Percentiles rank a stretch among this genome's conserved stretches.
These are phyloP conservation scores for Coprinopsis sp. DNA, from an alignment of 768 basidiomycete species.

Conservation along the genomic window DNA sequence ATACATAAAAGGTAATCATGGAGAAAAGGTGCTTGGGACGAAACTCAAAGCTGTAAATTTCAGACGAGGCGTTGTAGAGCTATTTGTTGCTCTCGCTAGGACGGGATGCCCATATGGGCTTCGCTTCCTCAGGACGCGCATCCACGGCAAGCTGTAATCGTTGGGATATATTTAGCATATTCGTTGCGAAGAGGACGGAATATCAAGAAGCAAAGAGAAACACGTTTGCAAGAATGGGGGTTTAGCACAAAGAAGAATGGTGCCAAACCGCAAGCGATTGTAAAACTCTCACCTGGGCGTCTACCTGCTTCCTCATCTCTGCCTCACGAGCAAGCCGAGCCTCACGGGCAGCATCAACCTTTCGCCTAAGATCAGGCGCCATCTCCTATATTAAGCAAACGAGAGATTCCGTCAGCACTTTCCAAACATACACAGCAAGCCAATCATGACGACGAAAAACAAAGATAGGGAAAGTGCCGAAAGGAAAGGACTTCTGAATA, in stretches of 20 bases:
- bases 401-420: constrained; percentile 9
- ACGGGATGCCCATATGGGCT: constrained; percentile 38
- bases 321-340: constrained; percentile 50
- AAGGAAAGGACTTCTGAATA: no score
- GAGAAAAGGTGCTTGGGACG: no score
- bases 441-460: constrained; percentile 3
- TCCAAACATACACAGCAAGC: constrained; percentile 5
- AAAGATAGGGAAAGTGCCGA: constrained; percentile 1
- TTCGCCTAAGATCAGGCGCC: constrained; percentile 59
- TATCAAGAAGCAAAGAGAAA: neutral
- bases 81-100: no score
- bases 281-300: constrained; percentile 43
- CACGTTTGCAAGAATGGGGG: neutral
- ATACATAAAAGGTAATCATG: no score
- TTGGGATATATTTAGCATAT: neutral
- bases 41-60: no score
- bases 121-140: constrained; percentile 31
- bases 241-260: constrained; percentile 3
- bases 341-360: constrained; percentile 56
- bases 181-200: constrained; percentile 3
- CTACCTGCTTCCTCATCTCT: constrained; percentile 46
- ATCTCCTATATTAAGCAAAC: constrained; percentile 38
- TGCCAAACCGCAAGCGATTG: neutral
- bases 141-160: constrained; percentile 22
- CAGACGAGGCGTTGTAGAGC: no score